Base-by-base conservation (phyloP, 257 asterid genomes). In the Salvia splendens region DNA sequence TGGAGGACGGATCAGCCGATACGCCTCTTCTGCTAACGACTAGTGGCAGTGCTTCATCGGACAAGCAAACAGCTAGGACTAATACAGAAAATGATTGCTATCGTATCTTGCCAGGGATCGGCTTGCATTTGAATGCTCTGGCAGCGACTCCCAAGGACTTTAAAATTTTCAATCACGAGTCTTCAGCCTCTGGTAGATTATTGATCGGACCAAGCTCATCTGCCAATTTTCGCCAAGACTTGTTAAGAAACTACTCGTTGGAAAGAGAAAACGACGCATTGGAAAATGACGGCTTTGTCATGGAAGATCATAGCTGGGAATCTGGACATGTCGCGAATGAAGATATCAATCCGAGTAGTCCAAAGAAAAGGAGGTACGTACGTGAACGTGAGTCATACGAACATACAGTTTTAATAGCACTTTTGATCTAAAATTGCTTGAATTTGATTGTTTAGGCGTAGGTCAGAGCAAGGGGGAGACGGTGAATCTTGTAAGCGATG, bases 41-140 rank as follows among this genome's bases (percentile, higher is more conserved):
- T 12, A 82, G 82, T 30, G 77, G 75, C 62, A 73, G 65, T 66
- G 43, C 70, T 38, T 68, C 78, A 46, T 65, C 84, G 58, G 54
- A 77, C 54, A 82, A 70, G 28, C 84, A 79, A 54, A 65, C 67
- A 36, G 68, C 51, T 72, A 72, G 60, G n/a, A 40, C 50, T 20
- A 76, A 72, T 68, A 57, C 56, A 16, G 78, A 24, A 48, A 80
- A 77, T 67, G 85, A 77, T 64, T 73, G 84, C 9, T 54, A 70
- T 12, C 42, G 79, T 70, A 62, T 76, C 30, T 70, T 94, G 48
- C 89, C 96, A 15, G 88, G 93, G 49, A 87, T 94, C 49, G 99
- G 99, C 61, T 82, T 94, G 87, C 96, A 94, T 76, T 81, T 94
- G 55, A 94, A 94, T 81, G 82, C 91, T 63, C 82, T 88, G 2